These are phyloP conservation scores for Podaxis sp. DNA, from an alignment of 768 basidiomycete genomes.

Conservation along the genomic window DNA sequence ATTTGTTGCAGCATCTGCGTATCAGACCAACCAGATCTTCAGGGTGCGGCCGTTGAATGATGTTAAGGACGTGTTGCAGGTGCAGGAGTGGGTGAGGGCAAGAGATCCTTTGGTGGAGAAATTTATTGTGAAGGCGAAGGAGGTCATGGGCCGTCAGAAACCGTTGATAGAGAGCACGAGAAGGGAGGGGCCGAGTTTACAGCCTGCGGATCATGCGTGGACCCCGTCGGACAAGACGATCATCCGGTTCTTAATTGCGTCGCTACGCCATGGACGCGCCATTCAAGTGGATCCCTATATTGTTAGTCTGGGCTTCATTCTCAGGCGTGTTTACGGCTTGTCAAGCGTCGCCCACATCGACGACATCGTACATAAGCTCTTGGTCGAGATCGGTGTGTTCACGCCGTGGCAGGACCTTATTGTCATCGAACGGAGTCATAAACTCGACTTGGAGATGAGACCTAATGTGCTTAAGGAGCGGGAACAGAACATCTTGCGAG, in stretches of 20 bases:
- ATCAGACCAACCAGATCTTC: conserved; percentile 52
- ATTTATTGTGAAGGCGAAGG: conserved; percentile 53
- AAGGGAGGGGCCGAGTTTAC: conserved; percentile 18
- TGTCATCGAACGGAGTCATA: conserved; percentile 35
- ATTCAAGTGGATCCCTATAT: conserved; percentile 67
- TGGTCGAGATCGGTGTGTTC: conserved; percentile 72
- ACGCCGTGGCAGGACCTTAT: conserved; percentile 75
- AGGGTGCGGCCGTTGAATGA: conserved; percentile 62
- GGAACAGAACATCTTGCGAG: conserved; percentile 29
- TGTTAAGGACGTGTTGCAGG: conserved; percentile 47
- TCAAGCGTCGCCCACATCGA: conserved; percentile 34
- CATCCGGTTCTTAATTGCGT: conserved; percentile 55
- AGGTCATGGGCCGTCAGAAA: conserved; percentile 32
- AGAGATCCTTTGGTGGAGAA: conserved; percentile 38
- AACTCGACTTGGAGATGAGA: conserved; percentile 31
- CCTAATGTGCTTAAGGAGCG: conserved; percentile 24
- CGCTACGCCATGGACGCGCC: conserved; percentile 46
- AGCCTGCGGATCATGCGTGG: conserved; percentile 39
- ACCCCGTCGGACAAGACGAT: conserved; percentile 54
- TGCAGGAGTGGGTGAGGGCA: conserved; percentile 47
- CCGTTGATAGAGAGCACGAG: conserved; percentile 34
- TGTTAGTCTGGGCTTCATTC: conserved; percentile 48
- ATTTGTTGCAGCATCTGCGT: conserved; percentile 53
- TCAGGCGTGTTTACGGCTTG: conserved; percentile 52
- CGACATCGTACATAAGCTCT: conserved; percentile 30